Evolutionary conservation across 495 filamentous ascomycete genomes (phyloP), one percentile per base, ranked within the genome.

Genomic region (Penicillium atrosanguineum): DNA sequence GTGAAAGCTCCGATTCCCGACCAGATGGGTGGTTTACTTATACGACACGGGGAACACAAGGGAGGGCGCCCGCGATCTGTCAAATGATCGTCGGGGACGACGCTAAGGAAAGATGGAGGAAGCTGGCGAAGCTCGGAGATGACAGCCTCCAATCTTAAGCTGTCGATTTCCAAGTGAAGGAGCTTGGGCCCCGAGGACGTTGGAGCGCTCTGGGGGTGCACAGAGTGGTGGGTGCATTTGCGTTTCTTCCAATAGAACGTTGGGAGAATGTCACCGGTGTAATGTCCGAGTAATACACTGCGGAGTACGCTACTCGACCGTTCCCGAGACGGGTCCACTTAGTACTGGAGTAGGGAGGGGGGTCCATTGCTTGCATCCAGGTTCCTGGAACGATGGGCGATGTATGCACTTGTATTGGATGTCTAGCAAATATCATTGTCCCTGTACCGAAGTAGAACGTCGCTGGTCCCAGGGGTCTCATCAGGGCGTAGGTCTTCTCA

Each of bases 331-430:
- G 50, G 50, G 50, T 51, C 57, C 55, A 42, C 52, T 34, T 12
- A 4, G 9, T 54, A 55, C 46, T 15, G 19, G n/a, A 50, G n/a
- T n/a, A n/a, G n/a, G n/a, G n/a, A n/a, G n/a, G 45, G 44, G 49
- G 52, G 46, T 21, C n/a, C 46, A 56, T 34, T 7, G 38, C 18
- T 53, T 50, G 43, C 40, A 50, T 56, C 58, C 58, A 40, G 58
- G 58, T 61, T 46, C 48, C 47, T 61, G 53, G 58, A 57, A 60
- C 53, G 53, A 59, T 50, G 56, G 51, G 11, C n/a, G 41, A 20
- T 39, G 50, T 49, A 53, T 41, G 50, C 16, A 18, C 43, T 45
- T 53, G 50, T 58, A 53, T 44, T 49, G 55, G 25, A 25, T 39
- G 31, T 44, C 23, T 43, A 38, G 23, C n/a, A 43, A 55, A 60